A percentile compares a stretch with the other conserved stretches of the same genome.
Conservation (phyloP, 306 rosid genomes). For the Rosa chinensis region DNA sequence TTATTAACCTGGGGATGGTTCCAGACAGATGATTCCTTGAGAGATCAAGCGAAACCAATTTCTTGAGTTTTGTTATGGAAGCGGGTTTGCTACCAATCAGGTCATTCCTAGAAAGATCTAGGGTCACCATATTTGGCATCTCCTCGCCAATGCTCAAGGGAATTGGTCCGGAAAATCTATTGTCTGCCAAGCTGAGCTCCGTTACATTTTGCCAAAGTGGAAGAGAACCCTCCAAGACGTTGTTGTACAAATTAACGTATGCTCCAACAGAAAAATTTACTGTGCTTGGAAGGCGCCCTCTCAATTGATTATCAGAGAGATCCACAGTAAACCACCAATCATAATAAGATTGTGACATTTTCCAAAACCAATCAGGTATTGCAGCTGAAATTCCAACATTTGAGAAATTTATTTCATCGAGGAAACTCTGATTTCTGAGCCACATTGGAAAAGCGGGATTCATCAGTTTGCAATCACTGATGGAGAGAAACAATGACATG, state of each 20-base stretch:
- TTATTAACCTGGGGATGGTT: neutral
- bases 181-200: neutral
- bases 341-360: neutral
- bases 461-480: neutral
- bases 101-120: constrained; percentile 8
- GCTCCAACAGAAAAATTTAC: neutral
- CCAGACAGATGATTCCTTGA: constrained; percentile 6
- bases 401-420: neutral
- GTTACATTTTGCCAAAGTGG: neutral
- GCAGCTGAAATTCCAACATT: neutral
- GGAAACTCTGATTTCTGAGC: neutral
- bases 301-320: constrained; percentile 6
- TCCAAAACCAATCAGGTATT: constrained; percentile 15
- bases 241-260: neutral
- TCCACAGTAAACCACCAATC: neutral
- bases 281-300: neutral
- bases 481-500: neutral
- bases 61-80: neutral
- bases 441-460: neutral
- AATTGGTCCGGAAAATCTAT: neutral
- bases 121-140: neutral
- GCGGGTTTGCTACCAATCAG: constrained; percentile 3
- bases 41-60: neutral
- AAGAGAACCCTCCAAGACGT: constrained; percentile 1
- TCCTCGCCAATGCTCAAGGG: neutral